Percentiles rank a stretch among this genome's conserved stretches.
These are phyloP conservation scores for Nakaseomyces uthaithaninus DNA, from an alignment of 1,139 yeast genomes.

Conservation along the genomic window DNA sequence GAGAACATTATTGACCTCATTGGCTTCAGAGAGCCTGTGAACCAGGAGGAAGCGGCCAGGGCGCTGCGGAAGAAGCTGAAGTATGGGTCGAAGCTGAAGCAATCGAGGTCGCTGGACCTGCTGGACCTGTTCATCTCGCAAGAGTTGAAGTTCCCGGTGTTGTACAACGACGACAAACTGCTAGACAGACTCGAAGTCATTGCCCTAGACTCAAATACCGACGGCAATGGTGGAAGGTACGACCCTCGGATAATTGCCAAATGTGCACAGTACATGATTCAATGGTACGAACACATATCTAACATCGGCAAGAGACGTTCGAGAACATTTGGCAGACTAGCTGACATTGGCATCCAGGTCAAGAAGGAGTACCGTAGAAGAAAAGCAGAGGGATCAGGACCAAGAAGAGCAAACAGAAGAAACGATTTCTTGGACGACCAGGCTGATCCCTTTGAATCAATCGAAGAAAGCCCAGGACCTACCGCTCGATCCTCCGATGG, in stretches of 20 bases:
- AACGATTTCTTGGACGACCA: constrained; percentile 40
- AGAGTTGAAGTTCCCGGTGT: constrained; percentile 40
- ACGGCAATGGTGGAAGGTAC: constrained; percentile 21
- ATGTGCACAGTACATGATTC: constrained; percentile 17
- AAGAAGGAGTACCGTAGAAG: constrained; percentile 1
- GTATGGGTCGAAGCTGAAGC: constrained; percentile 48
- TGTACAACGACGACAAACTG: constrained; percentile 67
- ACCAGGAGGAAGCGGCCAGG: constrained; percentile 67
- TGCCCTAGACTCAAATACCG: constrained; percentile 29
- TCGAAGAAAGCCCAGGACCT: constrained; percentile 13
- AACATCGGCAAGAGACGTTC: constrained; percentile 14
- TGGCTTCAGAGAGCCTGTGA: constrained; percentile 22
- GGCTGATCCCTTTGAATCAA: constrained; percentile 35
- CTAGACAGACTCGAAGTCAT: constrained; percentile 56
- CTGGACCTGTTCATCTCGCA: constrained; percentile 72
- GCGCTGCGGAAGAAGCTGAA: constrained; percentile 82
- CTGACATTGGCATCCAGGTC: constrained; percentile 4
- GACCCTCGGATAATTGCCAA: constrained; percentile 17
- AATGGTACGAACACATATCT: constrained; percentile 22
- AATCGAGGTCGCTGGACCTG: constrained; percentile 46
- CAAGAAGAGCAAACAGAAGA: constrained; percentile 15
- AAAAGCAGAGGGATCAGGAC: neutral
- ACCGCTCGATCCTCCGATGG: constrained; percentile 2
- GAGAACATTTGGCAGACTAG: constrained; percentile 7
- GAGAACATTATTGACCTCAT: constrained; percentile 31